Conservation (phyloP, 305 asterid genomes). For the Solanum hybrid region DNA sequence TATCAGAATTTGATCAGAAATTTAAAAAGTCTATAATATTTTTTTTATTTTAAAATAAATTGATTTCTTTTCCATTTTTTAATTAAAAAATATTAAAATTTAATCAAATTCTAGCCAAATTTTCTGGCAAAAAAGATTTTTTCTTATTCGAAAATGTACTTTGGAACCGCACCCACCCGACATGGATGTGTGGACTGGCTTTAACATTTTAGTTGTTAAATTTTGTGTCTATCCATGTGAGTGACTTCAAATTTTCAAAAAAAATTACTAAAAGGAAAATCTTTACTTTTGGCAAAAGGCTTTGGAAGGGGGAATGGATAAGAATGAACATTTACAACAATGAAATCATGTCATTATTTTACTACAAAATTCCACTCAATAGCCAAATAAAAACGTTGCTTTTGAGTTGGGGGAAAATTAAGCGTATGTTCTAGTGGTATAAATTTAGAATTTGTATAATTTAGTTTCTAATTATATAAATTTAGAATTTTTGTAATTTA, state of each 20-base stretch:
- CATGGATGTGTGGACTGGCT: neutral
- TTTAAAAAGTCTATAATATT: too few species aligned
- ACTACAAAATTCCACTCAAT: neutral
- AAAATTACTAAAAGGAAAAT: neutral
- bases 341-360: neutral
- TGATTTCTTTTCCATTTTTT: too few species aligned
- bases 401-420: neutral
- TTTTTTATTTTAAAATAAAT: too few species aligned
- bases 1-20: too few species aligned
- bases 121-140: too few species aligned
- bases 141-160: neutral
- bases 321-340: neutral
- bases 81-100: too few species aligned
- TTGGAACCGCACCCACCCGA: neutral
- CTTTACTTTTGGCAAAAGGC: neutral
- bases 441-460: too few species aligned
- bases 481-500: too few species aligned
- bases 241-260: neutral
- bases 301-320: neutral
- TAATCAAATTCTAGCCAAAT: too few species aligned
- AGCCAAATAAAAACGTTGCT: neutral
- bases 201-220: neutral
- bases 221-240: neutral
- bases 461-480: too few species aligned
- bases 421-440: too few species aligned